Base-by-base conservation (phyloP, 805 yeast genomes). In the Torulaspora gathmanii region DNA sequence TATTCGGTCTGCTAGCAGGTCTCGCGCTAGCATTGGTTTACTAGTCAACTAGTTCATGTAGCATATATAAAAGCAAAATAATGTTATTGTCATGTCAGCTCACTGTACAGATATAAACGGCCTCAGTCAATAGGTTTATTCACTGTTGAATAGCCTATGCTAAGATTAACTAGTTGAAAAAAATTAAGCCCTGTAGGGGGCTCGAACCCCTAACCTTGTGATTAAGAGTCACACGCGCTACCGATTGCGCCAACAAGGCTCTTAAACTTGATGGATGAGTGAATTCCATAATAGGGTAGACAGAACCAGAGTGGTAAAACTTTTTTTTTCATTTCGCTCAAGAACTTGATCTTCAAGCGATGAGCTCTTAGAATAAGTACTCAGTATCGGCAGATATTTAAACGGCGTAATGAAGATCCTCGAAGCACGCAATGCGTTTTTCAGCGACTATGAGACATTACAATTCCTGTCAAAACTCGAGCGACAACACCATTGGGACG, bases 391-490 rank as follows among this genome's bases (percentile, higher is more conserved):
- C 4, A 22, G 25, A 22, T 22, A 22, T 2, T 22, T 22, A 2
- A 4, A 7, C 33, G 23, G 10, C 28, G 4, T 6, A 4, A 72
- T 72, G 77, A 67, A 71, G 61, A 68, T 75, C 3, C 63, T 75
- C 25, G 61, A 64, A 22, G 72, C 70, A 38, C 70, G 83, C 51
- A 79, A 75, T 41, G 72, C 78, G 37, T 74, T 78, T 47, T 60
- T 80, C 36, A 74, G 81, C 47, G 80, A 79, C 58, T 79, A 69
- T 50, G 86, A 80, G 58, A 81, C 78, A 1, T 60, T 63, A 17
- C 71, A 73, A 45, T 80, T 77, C 50, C 58, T 80, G 47, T 57
- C 68, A 5, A 73, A 69, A 36, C 55, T 77, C 31, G 72, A 75
- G 56, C 50, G 54, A 25, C 54, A 58, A 31, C 65, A 69, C 49